These are phyloP conservation scores for Phlebiopsis gigantea DNA, from an alignment of 768 basidiomycete species.

Conservation along the genomic window DNA sequence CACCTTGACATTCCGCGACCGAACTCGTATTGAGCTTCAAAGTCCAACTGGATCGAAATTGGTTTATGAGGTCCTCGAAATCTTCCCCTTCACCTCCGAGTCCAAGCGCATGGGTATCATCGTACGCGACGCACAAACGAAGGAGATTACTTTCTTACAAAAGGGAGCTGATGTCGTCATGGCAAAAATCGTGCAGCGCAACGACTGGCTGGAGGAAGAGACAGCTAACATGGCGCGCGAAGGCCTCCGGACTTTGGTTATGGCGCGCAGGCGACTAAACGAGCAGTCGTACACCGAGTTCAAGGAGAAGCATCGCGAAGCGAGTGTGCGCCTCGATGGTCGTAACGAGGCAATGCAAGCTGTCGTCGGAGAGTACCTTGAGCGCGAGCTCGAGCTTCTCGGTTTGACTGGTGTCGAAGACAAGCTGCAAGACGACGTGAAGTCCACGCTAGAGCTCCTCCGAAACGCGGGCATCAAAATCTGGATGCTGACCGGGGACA, in stretches of 20 bases:
- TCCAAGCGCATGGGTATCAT: slow-evolving; percentile 99
- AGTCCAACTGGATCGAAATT: slow-evolving; percentile 61
- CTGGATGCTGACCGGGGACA: slow-evolving; percentile 99
- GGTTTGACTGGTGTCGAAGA: slow-evolving; percentile 99
- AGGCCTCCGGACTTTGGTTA: slow-evolving; percentile 89
- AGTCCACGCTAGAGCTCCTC: slow-evolving; percentile 85
- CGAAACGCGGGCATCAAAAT: slow-evolving; percentile 97
- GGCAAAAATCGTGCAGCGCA: slow-evolving; percentile 89
- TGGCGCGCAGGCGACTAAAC: slow-evolving; percentile 76
- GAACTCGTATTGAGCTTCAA: slow-evolving; percentile 82
- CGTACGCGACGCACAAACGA: slow-evolving; percentile 69
- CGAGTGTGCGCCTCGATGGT: slow-evolving; percentile 73
- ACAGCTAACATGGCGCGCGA: slow-evolving; percentile 98
- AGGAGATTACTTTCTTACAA: slow-evolving; percentile 86
- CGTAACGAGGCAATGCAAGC: slow-evolving; percentile 75
- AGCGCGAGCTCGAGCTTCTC: slow-evolving; percentile 85
- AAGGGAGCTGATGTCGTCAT: slow-evolving; percentile 99
- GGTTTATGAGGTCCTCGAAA: slow-evolving; percentile 80
- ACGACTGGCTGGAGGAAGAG: slow-evolving; percentile 99
- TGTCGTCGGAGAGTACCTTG: slow-evolving; percentile 73
- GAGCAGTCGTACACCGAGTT: slow-evolving; percentile 70
- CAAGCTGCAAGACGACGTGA: slow-evolving; percentile 96
- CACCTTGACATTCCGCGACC: slow-evolving; percentile 83
- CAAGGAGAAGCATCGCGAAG: slow-evolving; percentile 64
- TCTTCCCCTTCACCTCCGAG: slow-evolving; percentile 98